Evolutionary conservation across 768 basidiomycete species (phyloP), one percentile per base, ranked within the genome.

Genomic region (Sistotremastrum niveocremeum): DNA sequence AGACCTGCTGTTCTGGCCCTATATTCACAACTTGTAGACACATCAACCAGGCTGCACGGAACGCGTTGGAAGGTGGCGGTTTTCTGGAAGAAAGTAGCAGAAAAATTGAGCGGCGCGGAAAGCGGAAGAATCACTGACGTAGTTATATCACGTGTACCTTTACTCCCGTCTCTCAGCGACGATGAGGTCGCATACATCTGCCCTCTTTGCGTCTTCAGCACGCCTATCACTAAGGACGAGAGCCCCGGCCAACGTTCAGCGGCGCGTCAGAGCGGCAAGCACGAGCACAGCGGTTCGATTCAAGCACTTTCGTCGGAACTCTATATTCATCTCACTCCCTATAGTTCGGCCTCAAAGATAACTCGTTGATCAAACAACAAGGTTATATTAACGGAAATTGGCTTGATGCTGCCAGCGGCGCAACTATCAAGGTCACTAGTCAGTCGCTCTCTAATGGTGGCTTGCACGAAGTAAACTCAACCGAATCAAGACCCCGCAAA

Each of bases 41-140:
- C 55, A 98, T 99, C 61, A 97, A 94, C 57, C 87, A 93, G 58
- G 89, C 89, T 3, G 94, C 93, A 2, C 73, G 94, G 20, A 86
- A 88, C 55, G 91, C 93, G 1, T 69, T 98, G 4, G 87, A 94
- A 39, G 52, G 79, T 1, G 94, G 85, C 7, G 91, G 93, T 0
- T 89, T 97, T 59, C 63, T 98, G 33, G 84, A 86, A 20, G 20
- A 20, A 20, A 20, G 20, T 20, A 20, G 20, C 20, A 20, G 20
- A 20, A 20, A 20, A 20, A 20, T 20, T 20, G 20, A 20, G 20
- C 20, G 20, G 20, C 20, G 20, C 20, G 20, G 20, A 20, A 20
- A 20, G 20, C 20, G 20, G 20, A 20, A 20, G 20, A 20, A 20
- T 20, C 20, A 20, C 20, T 20, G 20, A 20, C 20, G 20, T 20